phyloP scores from a whole-genome alignment of 1,139 yeast genomes.

The Eremothecium coryli region DNA sequence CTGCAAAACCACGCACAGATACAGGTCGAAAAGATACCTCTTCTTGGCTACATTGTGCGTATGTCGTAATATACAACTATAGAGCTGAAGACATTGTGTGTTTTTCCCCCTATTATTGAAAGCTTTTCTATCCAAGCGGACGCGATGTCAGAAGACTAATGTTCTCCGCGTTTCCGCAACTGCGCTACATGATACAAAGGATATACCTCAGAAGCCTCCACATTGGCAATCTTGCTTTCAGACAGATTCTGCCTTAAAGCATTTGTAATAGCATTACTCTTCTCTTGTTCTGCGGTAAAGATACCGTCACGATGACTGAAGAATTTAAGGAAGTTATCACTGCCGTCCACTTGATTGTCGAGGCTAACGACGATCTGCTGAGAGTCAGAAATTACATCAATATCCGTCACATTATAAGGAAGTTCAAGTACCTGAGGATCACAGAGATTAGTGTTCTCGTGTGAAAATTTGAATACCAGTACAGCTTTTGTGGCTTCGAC shows the following conservation, averaged over 20 bases:
- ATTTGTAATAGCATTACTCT: conserved; percentile 14
- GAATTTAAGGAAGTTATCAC: conserved; percentile 29
- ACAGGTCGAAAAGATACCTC: too few relatives aligned
- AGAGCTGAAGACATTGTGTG: too few relatives aligned
- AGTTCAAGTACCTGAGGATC: conserved; percentile 31
- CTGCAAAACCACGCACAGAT: too few relatives aligned
- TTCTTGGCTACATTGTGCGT: too few relatives aligned
- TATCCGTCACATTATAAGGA: conserved; percentile 30
- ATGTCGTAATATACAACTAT: too few relatives aligned
- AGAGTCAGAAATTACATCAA: conserved; percentile 27
- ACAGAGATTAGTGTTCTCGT: conserved; percentile 26
- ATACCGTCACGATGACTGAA: conserved; percentile 31
- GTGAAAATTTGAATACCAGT: conserved; percentile 35
- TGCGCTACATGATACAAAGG: conserved; percentile 58
- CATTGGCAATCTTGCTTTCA: conserved; percentile 23
- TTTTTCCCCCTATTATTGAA: too few relatives aligned
- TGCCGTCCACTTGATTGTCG: conserved; percentile 33
- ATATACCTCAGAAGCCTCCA: conserved; percentile 39
- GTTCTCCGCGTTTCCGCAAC: conserved; percentile 79
- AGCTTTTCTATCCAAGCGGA: too few relatives aligned
- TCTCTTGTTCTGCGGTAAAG: conserved; percentile 29
- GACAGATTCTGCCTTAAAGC: conserved; percentile 17
- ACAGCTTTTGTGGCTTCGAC: conserved; percentile 51
- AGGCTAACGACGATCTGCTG: conserved; percentile 38
- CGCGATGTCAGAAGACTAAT: too few relatives aligned